A percentile compares a stretch with the other conserved stretches of the same genome.
These are phyloP conservation scores for Yamadazyma spencermartinsiae DNA, from an alignment of 1,139 yeast genomes.

Conservation along the genomic window DNA sequence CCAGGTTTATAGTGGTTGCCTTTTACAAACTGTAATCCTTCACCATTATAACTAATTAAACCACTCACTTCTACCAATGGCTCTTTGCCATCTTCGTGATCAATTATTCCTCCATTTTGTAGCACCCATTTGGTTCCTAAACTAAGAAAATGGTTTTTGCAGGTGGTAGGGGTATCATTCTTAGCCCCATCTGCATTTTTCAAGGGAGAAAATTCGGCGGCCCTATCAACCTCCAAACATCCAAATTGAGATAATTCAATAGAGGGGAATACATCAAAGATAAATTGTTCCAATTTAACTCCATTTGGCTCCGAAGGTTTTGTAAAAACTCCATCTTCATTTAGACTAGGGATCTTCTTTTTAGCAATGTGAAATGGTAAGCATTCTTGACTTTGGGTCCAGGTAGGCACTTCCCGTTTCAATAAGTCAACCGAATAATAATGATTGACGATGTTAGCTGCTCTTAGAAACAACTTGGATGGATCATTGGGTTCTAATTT, in stretches of 20 bases:
- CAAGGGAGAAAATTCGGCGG: constrained; percentile 87
- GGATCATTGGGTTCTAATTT: constrained; percentile 50
- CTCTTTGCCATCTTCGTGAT: constrained; percentile 29
- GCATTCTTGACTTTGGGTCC: constrained; percentile 66
- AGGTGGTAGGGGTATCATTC: constrained; percentile 84
- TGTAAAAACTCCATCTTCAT: constrained; percentile 47
- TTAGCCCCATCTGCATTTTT: constrained; percentile 85
- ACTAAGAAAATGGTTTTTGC: constrained; percentile 62
- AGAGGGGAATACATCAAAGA: constrained; percentile 91
- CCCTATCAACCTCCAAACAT: constrained; percentile 85
- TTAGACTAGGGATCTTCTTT: constrained; percentile 76
- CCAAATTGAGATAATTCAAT: constrained; percentile 78
- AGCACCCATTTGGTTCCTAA: constrained; percentile 79
- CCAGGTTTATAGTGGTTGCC: constrained; percentile 52
- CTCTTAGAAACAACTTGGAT: constrained; percentile 69
- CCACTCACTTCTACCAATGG: constrained; percentile 75
- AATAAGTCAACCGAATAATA: constrained; percentile 83
- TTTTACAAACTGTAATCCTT: constrained; percentile 63
- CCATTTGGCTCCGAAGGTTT: constrained; percentile 83
- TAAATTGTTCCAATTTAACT: constrained; percentile 92
- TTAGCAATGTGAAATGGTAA: constrained; percentile 93
- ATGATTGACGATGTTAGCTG: constrained; percentile 97
- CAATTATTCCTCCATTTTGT: constrained; percentile 65
- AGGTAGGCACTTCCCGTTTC: constrained; percentile 55
- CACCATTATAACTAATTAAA: constrained; percentile 78